phyloP scores from a whole-genome alignment of 139 green algal species.

The Dunaliella primolecta region DNA sequence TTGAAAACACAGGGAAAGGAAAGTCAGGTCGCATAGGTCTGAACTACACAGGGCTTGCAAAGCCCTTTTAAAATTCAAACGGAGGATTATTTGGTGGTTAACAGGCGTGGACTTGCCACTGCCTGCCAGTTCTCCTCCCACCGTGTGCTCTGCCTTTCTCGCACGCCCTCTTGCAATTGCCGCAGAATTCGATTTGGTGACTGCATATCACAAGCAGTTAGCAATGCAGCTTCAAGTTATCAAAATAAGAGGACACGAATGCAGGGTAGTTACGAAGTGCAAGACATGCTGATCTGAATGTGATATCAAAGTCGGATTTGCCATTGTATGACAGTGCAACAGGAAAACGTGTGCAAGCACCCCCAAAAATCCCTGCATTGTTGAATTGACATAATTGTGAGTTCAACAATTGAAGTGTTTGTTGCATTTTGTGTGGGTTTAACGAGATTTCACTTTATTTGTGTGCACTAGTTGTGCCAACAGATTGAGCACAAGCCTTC shows the following conservation, averaged over 20 bases:
- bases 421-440: no score
- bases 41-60: no score
- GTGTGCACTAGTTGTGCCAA: no score
- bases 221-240: no score
- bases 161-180: conserved; percentile 32
- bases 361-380: neutral
- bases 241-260: neutral
- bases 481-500: no score
- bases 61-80: no score
- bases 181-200: conserved; percentile 13
- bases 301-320: neutral
- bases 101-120: conserved; percentile 32
- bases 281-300: neutral
- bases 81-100: neutral
- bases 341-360: neutral
- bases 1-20: no score
- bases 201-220: no score
- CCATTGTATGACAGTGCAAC: neutral
- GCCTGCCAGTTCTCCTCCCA: conserved; percentile 41
- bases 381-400: no score
- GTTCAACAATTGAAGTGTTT: no score
- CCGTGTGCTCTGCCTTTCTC: conserved; percentile 21
- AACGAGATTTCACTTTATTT: no score
- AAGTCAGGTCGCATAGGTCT: no score
- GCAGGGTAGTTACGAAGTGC: neutral